These are phyloP conservation scores for Diaporthe sp. DNA, from an alignment of 2,329 filamentous ascomycete genomes.

Conservation along the genomic window DNA sequence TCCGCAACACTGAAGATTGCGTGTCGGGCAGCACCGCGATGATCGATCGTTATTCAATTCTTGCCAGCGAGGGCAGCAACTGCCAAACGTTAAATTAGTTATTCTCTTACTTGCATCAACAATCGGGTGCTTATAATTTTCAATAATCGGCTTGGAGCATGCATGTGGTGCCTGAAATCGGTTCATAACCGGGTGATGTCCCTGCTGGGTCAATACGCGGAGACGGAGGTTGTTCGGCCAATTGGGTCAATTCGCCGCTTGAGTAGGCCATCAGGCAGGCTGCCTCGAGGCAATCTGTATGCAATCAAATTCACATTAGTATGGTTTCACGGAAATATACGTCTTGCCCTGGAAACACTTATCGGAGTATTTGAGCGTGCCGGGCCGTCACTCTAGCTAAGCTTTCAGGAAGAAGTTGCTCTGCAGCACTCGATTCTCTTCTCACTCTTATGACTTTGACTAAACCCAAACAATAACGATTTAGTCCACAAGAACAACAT, in stretches of 20 bases:
- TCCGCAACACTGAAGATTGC: not conserved
- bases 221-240: not conserved
- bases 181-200: slow-evolving; percentile 19
- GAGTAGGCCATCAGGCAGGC: not conserved
- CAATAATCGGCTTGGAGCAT: not conserved
- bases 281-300: not conserved
- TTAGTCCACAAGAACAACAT: not conserved
- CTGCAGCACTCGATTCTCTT: not conserved
- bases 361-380: slow-evolving; percentile 1
- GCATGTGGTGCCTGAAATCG: slow-evolving; percentile 14
- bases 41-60: not conserved
- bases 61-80: not conserved
- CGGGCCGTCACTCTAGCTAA: not conserved
- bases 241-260: slow-evolving; percentile 19
- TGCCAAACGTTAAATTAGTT: not conserved
- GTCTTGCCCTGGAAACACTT: not conserved
- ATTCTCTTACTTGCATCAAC: too few relatives aligned
- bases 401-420: not conserved
- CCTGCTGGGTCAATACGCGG: not conserved
- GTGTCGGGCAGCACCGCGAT: not conserved
- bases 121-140: not conserved
- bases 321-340: not conserved
- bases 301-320: slow-evolving; percentile 2
- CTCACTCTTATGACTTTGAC: not conserved
- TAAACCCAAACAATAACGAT: not conserved